These are phyloP conservation scores for Oryza brachyantha DNA, from an alignment of 176 grass and related monocot genomes.

Conservation along the genomic window DNA sequence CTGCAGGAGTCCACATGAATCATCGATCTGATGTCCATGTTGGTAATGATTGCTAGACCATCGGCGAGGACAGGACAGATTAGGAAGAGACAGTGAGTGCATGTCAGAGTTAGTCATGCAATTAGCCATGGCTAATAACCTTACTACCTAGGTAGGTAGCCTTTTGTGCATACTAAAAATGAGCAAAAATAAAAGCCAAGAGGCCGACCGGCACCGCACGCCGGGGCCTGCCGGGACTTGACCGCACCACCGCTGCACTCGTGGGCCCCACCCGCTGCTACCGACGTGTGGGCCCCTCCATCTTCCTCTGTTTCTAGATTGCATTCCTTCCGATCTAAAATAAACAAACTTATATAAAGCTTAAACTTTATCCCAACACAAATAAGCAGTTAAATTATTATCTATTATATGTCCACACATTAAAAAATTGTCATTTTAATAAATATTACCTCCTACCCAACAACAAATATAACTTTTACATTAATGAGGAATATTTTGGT, in stretches of 20 bases:
- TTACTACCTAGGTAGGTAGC: background rate
- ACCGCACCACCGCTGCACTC: background rate
- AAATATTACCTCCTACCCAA: no score
- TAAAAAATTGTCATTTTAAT: no score
- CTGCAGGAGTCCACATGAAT: background rate
- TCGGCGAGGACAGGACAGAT: background rate
- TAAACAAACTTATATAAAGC: no score
- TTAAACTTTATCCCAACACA: no score
- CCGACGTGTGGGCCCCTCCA: no score
- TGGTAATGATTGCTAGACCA: background rate
- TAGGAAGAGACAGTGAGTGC: background rate
- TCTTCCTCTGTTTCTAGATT: no score
- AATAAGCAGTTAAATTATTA: no score
- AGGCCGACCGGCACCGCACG: background rate
- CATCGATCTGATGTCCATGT: background rate
- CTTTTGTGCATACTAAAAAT: background rate
- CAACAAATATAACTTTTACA: no score
- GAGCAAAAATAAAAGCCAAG: background rate
- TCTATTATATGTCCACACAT: no score
- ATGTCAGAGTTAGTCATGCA: background rate
- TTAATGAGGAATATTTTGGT: no score
- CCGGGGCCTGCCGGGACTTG: background rate
- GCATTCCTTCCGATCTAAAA: no score
- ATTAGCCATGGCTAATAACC: background rate
- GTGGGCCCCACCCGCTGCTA: no score